These are phyloP conservation scores for Picocystis sp. DNA, from an alignment of 163 green algal genomes.

Conservation along the genomic window DNA sequence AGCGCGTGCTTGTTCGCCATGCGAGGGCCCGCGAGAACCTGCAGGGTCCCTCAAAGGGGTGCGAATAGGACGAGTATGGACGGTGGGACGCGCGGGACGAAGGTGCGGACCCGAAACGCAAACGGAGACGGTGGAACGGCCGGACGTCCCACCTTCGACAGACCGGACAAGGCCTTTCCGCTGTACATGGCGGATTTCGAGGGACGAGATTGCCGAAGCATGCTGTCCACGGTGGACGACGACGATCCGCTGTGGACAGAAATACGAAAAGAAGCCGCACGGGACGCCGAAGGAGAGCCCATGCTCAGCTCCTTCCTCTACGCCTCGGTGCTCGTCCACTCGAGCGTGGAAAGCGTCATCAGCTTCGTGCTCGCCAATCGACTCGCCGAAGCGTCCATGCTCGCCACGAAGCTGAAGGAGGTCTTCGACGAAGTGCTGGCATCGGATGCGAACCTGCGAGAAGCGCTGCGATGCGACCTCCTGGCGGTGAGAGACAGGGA, in stretches of 20 bases:
- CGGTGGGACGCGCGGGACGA: too few species aligned
- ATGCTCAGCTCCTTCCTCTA: conserved; percentile 74
- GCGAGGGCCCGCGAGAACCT: too few species aligned
- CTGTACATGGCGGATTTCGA: too few species aligned
- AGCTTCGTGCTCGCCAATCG: conserved; percentile 87
- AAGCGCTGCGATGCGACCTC: conserved; percentile 54
- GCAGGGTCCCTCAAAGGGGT: too few species aligned
- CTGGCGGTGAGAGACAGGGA: conserved; percentile 61
- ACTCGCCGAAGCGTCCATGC: neutral
- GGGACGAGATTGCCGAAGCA: too few species aligned
- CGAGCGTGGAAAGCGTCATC: conserved; percentile 60
- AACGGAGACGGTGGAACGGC: too few species aligned
- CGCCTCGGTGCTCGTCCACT: conserved; percentile 64
- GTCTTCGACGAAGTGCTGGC: conserved; percentile 3
- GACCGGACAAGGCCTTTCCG: too few species aligned
- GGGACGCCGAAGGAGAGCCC: conserved; percentile 59
- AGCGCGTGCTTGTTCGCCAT: too few species aligned
- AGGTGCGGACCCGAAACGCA: too few species aligned
- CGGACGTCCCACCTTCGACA: too few species aligned
- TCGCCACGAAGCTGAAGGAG: conserved; percentile 2
- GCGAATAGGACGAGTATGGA: too few species aligned
- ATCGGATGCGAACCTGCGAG: conserved; percentile 3
- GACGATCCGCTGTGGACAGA: neutral
- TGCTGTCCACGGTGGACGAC: too few species aligned
- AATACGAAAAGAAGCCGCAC: conserved; percentile 32